A percentile compares a stretch with the other conserved stretches of the same genome.
phyloP scores from a whole-genome alignment of 2,329 filamentous ascomycete genomes.

The Chlorencoelia australis region DNA sequence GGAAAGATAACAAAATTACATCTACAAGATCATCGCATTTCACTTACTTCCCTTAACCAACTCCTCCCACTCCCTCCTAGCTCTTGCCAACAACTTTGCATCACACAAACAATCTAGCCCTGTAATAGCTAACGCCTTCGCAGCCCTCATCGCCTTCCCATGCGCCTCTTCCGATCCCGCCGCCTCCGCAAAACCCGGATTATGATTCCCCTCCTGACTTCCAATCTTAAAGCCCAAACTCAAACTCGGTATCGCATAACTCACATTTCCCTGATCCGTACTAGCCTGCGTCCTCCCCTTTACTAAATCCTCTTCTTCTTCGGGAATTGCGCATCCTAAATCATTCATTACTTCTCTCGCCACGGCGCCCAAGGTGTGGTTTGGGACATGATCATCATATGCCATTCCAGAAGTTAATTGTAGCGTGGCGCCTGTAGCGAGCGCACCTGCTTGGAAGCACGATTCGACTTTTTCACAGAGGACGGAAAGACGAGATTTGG shows the following conservation, averaged over 20 bases:
- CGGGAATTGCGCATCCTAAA: no score
- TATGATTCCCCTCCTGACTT: conserved; percentile 40
- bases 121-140: conserved; percentile 31
- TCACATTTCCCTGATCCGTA: conserved; percentile 50
- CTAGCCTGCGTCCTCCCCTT: conserved; percentile 39
- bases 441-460: no score
- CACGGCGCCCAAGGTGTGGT: no score
- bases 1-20: no score
- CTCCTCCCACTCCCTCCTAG: no score
- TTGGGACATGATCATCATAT: conserved; percentile 40
- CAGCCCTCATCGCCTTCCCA: conserved; percentile 14
- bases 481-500: background rate
- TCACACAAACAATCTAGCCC: no score
- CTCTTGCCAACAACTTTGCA: no score
- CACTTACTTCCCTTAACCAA: no score
- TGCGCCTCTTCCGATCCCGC: conserved; percentile 24
- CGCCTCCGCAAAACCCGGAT: conserved; percentile 32
- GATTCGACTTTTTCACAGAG: no score
- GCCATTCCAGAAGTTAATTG: conserved; percentile 21
- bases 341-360: no score
- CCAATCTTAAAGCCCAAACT: conserved; percentile 43
- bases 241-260: conserved; percentile 46
- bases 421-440: conserved; percentile 8
- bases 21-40: no score
- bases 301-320: conserved; percentile 34